Percentiles rank a stretch among this genome's conserved stretches.
Conservation (phyloP, 306 rosid genomes). For the Rubus idaeus region DNA sequence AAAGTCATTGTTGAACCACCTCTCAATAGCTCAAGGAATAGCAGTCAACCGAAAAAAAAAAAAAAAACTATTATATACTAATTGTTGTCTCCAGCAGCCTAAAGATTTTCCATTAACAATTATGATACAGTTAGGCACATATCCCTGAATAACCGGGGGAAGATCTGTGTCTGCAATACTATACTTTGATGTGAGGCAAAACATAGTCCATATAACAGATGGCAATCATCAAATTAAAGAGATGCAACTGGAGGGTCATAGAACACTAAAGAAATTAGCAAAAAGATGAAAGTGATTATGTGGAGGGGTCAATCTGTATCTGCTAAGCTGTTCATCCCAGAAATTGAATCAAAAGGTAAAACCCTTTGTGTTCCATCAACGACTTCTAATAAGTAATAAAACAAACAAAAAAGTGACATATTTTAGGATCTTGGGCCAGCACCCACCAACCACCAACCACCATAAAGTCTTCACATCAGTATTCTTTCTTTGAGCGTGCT, state of each 20-base stretch:
- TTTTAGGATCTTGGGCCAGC: not conserved
- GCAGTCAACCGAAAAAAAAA: no score
- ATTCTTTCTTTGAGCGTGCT: not conserved
- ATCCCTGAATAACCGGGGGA: not conserved
- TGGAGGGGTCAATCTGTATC: not conserved
- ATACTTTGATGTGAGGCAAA: not conserved
- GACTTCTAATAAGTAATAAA: not conserved
- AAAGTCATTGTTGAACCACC: no score
- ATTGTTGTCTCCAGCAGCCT: not conserved
- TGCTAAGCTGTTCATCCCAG: not conserved
- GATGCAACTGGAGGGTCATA: not conserved
- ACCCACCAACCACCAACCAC: not conserved
- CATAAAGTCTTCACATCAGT: not conserved
- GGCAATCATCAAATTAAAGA: not conserved
- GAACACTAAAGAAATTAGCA: not conserved
- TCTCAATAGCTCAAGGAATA: not conserved
- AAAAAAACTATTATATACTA: no score
- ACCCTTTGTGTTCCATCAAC: not conserved
- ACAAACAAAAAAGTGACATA: not conserved
- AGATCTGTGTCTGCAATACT: not conserved
- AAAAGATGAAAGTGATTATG: slow-evolving; percentile 1
- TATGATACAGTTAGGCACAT: not conserved
- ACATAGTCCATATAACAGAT: not conserved
- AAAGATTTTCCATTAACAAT: not conserved
- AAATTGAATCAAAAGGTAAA: not conserved